Base-by-base conservation (phyloP, 2,329 filamentous ascomycete genomes). In the Thelonectria olida region DNA sequence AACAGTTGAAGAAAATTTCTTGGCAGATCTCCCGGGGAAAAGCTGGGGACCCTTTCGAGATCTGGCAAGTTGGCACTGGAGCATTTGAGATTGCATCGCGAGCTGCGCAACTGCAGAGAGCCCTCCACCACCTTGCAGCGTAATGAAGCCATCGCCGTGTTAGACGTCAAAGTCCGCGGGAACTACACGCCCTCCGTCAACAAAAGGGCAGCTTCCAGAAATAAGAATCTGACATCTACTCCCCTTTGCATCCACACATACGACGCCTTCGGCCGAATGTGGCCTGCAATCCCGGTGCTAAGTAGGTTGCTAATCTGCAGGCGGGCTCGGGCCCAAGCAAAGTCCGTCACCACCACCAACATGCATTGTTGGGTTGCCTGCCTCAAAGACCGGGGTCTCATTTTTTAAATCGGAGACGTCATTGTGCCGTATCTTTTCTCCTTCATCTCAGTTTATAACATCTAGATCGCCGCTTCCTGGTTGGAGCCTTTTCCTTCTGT, bases 321-420 rank as follows among this genome's bases (percentile, higher is more conserved):
- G 44, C 53, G 53, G 53, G 38, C 44, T 49, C 42, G 42, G 53
- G 44, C 15, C 5, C 19, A 19, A 12, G 42, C 34, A 56, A 56
- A 49, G 6, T 56, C 53, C 53, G 53, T 27, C 17, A 49, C 27
- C 45, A 48, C 25, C n/a, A 34, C 8, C 34, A 25, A 25, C 42
- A 22, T 39, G 19, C 10, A 41, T 34, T n/a, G 34, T 23, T 56
- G n/a, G 25, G 10, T 47, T 47, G 23, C 22, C 36, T 19, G 20
- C 28, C 19, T 38, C 20, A 12, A n/a, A n/a, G 28, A 39, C n/a
- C 48, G 48, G 45, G 45, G 15, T 10, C n/a, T n/a, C n/a, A n/a
- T n/a, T n/a, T n/a, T n/a, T n/a, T n/a, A n/a, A n/a, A n/a, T n/a
- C 15, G 31, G 44, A 47, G 44, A 41, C 53, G 53, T 56, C 53